Evolutionary conservation across 2,329 filamentous ascomycete species (phyloP).

Genomic region (Exserohilum rostratum): DNA sequence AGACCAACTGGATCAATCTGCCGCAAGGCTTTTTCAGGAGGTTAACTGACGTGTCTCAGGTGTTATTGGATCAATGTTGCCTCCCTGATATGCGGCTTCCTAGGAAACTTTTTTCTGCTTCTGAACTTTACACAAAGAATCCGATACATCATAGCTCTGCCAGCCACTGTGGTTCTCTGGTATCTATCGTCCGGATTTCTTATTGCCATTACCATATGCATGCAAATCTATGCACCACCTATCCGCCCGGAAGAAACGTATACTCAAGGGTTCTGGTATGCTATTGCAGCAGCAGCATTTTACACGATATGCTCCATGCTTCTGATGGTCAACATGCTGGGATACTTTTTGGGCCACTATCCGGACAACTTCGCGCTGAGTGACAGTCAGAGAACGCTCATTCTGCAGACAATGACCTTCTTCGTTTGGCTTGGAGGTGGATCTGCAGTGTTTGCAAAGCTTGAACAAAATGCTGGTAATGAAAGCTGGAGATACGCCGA

Average conservation of each 20-base stretch:
- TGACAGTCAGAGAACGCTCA: constrained; percentile 81
- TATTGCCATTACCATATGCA: constrained; percentile 69
- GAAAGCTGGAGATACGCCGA: constrained; percentile 75
- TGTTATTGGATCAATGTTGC: constrained; percentile 76
- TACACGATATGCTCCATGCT: constrained; percentile 81
- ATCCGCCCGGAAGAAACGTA: constrained; percentile 59
- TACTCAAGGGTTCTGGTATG: constrained; percentile 89
- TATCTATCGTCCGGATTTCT: constrained; percentile 66
- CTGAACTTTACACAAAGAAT: constrained; percentile 85
- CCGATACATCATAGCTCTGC: constrained; percentile 80
- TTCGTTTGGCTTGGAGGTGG: constrained; percentile 81
- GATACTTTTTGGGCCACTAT: constrained; percentile 77
- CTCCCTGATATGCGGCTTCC: constrained; percentile 75
- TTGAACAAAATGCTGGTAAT: constrained; percentile 60
- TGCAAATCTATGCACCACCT: constrained; percentile 65
- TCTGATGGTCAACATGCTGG: constrained; percentile 79
- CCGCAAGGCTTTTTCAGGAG: no score
- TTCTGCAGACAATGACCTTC: constrained; percentile 87
- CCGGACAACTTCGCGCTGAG: constrained; percentile 78
- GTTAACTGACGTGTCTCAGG: constrained; percentile 51
- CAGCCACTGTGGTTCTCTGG: constrained; percentile 84
- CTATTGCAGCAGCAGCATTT: constrained; percentile 75
- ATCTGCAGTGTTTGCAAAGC: constrained; percentile 72
- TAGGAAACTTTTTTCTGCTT: constrained; percentile 81
- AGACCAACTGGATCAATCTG: background rate